These are phyloP conservation scores for Tulasnella sp. DNA, from an alignment of 768 basidiomycete species.

Conservation along the genomic window DNA sequence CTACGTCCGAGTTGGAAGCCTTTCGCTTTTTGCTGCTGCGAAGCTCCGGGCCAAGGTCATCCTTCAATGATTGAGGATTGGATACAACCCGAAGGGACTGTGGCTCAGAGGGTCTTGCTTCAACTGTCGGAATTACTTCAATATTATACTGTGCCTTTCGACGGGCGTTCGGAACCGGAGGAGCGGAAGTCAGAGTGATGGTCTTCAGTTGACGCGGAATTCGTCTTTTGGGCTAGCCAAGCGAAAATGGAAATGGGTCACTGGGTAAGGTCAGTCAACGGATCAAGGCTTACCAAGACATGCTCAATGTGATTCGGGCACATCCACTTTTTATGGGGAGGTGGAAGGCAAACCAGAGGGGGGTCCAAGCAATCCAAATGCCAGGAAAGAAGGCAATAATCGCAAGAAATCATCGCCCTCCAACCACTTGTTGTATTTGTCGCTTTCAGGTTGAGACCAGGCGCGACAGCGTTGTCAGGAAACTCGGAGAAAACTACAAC, in stretches of 20 bases:
- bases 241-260: conserved; percentile 17
- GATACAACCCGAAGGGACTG: conserved; percentile 3
- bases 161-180: conserved; percentile 40
- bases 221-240: conserved; percentile 69
- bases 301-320: conserved; percentile 96
- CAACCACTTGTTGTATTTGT: conserved; percentile 9
- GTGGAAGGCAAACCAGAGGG: conserved; percentile 79
- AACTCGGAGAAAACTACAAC: not conserved
- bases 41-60: not conserved
- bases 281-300: conserved; percentile 56
- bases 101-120: conserved; percentile 36
- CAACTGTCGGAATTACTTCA: conserved; percentile 71
- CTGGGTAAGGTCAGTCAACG: not conserved
- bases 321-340: conserved; percentile 94
- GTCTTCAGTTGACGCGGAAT: conserved; percentile 63
- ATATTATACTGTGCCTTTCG: conserved; percentile 91
- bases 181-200: conserved; percentile 60
- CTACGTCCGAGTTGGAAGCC: not conserved
- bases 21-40: conserved; percentile 21
- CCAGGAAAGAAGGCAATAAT: conserved; percentile 93
- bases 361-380: conserved; percentile 96
- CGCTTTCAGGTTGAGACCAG: not conserved
- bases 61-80: not conserved
- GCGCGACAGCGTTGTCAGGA: not conserved
- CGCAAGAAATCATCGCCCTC: conserved; percentile 74